Percentiles rank a stretch among this genome's conserved stretches.
These are phyloP conservation scores for Nakazawaea sp. DNA, from an alignment of 805 yeast genomes.

Conservation along the genomic window DNA sequence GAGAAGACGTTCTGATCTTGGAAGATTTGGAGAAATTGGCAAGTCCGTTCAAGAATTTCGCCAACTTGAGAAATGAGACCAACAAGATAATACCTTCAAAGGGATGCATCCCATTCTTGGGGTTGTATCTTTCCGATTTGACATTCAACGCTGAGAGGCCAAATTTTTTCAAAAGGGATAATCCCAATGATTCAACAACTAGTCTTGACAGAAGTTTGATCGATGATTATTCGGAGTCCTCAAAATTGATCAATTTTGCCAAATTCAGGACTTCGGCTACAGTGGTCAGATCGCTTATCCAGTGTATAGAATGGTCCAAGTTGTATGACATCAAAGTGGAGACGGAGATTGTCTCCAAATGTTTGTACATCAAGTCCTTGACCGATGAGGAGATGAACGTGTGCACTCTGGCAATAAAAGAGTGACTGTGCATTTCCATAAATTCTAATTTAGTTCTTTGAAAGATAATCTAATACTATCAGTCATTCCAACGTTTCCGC, in stretches of 20 bases:
- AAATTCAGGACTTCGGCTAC: conserved; percentile 71
- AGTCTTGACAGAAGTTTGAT: conserved; percentile 4
- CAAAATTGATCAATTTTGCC: conserved; percentile 61
- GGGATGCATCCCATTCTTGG: conserved; percentile 90
- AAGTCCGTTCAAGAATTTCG: conserved; percentile 70
- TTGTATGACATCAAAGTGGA: conserved; percentile 52
- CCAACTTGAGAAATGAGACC: conserved; percentile 56
- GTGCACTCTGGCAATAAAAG: conserved; percentile 18
- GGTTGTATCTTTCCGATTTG: conserved; percentile 77
- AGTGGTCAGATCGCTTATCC: conserved; percentile 69
- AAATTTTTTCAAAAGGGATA: conserved; percentile 27
- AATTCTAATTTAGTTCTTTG: too few relatives aligned
- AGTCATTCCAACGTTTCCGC: too few relatives aligned
- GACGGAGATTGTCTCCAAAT: conserved; percentile 68
- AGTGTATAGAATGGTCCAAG: conserved; percentile 79
- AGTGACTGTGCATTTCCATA: too few relatives aligned
- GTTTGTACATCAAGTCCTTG: conserved; percentile 71
- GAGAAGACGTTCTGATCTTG: conserved; percentile 64
- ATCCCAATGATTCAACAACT: conserved; percentile 10
- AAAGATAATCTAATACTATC: too few relatives aligned
- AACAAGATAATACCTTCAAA: conserved; percentile 50
- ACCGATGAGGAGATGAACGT: conserved; percentile 63
- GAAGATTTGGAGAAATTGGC: conserved; percentile 63
- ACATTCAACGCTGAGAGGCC: conserved; percentile 66
- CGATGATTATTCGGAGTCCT: conserved; percentile 17